These are phyloP conservation scores for Mortierella claussenii DNA, from an alignment of 192 early-diverging fungal genomes.

Conservation along the genomic window DNA sequence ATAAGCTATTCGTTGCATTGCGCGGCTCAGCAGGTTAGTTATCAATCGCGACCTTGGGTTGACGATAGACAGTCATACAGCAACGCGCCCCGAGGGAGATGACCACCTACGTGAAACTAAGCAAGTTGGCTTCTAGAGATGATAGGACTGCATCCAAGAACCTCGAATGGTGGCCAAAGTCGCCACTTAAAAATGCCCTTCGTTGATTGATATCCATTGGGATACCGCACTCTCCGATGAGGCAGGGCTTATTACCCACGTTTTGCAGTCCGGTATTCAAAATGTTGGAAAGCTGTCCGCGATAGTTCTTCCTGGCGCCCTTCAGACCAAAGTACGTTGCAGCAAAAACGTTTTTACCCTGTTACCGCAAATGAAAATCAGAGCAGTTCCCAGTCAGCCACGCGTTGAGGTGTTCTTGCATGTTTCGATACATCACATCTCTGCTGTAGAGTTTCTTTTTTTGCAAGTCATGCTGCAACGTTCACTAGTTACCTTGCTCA, in stretches of 20 bases:
- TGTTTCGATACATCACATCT: too few relatives aligned
- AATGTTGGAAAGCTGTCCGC: slow-evolving; percentile 76
- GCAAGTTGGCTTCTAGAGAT: slow-evolving; percentile 77
- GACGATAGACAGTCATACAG: too few relatives aligned
- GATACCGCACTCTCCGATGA: slow-evolving; percentile 86
- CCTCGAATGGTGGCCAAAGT: slow-evolving; percentile 77
- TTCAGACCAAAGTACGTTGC: slow-evolving; percentile 84
- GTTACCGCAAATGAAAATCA: neutral
- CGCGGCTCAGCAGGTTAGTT: too few relatives aligned
- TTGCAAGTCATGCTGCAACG: too few relatives aligned
- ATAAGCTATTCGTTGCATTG: too few relatives aligned
- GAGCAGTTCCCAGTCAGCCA: too few relatives aligned
- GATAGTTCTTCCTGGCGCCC: slow-evolving; percentile 82
- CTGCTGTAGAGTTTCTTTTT: too few relatives aligned
- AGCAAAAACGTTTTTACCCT: slow-evolving; percentile 78
- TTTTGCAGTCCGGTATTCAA: slow-evolving; percentile 62
- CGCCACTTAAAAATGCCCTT: slow-evolving; percentile 74
- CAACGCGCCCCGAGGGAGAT: too few relatives aligned
- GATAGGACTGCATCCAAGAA: slow-evolving; percentile 83
- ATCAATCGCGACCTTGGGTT: too few relatives aligned
- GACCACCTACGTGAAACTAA: slow-evolving; percentile 76
- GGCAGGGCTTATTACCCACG: slow-evolving; percentile 73
- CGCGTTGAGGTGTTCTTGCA: too few relatives aligned
- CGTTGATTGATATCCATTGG: slow-evolving; percentile 89
- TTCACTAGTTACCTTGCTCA: slow-evolving; percentile 65